Evolutionary conservation across 345 rosid species (phyloP).

Genomic region (Boechera divaricarpa): DNA sequence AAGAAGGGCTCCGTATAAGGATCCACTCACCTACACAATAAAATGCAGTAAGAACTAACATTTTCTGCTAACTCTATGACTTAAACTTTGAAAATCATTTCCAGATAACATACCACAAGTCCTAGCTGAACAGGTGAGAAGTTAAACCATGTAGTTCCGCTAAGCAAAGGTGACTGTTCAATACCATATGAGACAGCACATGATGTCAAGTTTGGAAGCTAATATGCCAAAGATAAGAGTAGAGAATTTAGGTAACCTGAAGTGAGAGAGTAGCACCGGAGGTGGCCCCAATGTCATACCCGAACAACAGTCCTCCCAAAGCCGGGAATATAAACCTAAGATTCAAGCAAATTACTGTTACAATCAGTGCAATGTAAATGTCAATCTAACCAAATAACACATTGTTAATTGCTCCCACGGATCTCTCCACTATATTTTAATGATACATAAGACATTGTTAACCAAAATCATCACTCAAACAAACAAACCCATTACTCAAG

Average conservation of each 20-base stretch:
- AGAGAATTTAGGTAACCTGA: constrained; percentile 55
- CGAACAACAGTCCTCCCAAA: constrained; percentile 85
- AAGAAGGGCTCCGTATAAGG: constrained; percentile 94
- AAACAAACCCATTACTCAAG: constrained; percentile 18
- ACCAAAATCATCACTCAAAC: constrained; percentile 14
- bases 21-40: constrained; percentile 83
- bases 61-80: constrained; percentile 15
- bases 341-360: constrained; percentile 27
- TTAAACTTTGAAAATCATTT: constrained; percentile 9
- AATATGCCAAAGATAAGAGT: neutral
- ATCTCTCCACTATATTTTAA: neutral
- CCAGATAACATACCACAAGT: constrained; percentile 74
- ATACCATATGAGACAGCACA: constrained; percentile 33
- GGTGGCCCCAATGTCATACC: constrained; percentile 98
- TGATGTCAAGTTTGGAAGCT: neutral
- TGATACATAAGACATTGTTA: constrained; percentile 9
- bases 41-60: constrained; percentile 18
- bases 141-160: constrained; percentile 90
- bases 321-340: constrained; percentile 93
- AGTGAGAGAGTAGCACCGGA: constrained; percentile 89
- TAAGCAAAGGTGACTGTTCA: constrained; percentile 75
- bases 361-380: constrained; percentile 5
- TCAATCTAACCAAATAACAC: neutral
- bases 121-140: constrained; percentile 90
- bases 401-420: neutral